Percentiles rank a stretch among this genome's conserved stretches.
Evolutionary conservation across 257 asterid species (phyloP).

Genomic region (Paraleonurus japonicus): DNA sequence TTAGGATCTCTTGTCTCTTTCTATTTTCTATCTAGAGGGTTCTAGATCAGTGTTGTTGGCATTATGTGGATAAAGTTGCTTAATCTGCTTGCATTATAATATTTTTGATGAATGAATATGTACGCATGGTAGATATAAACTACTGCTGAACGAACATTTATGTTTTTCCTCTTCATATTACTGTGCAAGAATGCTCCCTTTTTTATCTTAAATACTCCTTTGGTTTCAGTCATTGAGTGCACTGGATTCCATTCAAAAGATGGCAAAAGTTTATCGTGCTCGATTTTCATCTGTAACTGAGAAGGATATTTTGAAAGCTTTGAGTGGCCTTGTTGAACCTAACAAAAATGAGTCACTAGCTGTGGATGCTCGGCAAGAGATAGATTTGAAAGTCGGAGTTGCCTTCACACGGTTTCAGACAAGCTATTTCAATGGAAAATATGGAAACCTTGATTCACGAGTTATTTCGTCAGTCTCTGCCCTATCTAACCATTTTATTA

Average conservation of each 20-base stretch:
- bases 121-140: constrained; percentile 3
- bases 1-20: not conserved
- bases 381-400: constrained; percentile 97
- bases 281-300: constrained; percentile 91
- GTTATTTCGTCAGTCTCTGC: constrained; percentile 81
- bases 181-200: not conserved
- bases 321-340: constrained; percentile 72
- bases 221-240: constrained; percentile 72
- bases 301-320: constrained; percentile 78
- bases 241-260: constrained; percentile 63
- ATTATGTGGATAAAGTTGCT: constrained; percentile 1
- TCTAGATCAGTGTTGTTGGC: not conserved
- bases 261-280: constrained; percentile 70
- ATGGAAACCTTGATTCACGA: constrained; percentile 95
- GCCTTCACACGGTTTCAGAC: constrained; percentile 94
- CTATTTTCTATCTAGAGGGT: not conserved
- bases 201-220: constrained; percentile 9
- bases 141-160: not conserved
- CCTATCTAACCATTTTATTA: constrained; percentile 1
- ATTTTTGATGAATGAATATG: constrained; percentile 6
- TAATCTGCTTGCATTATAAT: not conserved
- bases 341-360: constrained; percentile 86
- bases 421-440: constrained; percentile 87
- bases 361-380: constrained; percentile 96
- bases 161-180: constrained; percentile 11